Percentiles rank a stretch among this genome's conserved stretches.
Conservation (phyloP, 345 rosid genomes). For the Garcia nutans region DNA sequence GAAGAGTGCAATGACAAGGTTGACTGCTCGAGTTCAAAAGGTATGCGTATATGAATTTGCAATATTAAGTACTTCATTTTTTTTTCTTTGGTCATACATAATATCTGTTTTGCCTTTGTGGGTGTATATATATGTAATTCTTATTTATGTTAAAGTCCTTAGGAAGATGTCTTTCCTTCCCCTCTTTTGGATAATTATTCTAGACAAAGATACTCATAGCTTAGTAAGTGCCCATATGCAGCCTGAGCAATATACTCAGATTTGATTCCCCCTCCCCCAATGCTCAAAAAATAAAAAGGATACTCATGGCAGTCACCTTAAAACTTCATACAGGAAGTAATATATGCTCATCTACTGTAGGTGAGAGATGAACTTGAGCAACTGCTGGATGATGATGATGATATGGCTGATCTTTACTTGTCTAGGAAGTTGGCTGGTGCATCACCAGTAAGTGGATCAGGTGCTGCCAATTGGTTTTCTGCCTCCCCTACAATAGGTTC, state of each 20-base stretch:
- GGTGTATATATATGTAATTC: too few relatives aligned
- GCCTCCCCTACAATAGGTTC: conserved; percentile 91
- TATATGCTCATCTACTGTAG: conserved; percentile 37
- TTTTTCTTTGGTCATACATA: not conserved
- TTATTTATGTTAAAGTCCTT: too few relatives aligned
- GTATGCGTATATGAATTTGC: conserved; percentile 25
- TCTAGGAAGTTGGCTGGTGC: conserved; percentile 77
- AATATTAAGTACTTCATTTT: not conserved
- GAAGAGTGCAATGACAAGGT: conserved; percentile 96
- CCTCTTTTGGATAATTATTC: not conserved
- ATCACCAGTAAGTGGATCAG: conserved; percentile 69
- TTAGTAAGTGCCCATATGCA: too few relatives aligned
- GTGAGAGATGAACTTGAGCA: conserved; percentile 98
- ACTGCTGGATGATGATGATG: conserved; percentile 94
- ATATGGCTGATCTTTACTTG: conserved; percentile 95
- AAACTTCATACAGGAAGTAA: not conserved
- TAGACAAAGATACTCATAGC: not conserved
- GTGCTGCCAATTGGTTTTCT: conserved; percentile 70
- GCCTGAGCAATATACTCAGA: too few relatives aligned
- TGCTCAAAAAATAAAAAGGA: not conserved
- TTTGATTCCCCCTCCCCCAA: too few relatives aligned
- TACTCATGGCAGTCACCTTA: not conserved
- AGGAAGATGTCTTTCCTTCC: too few relatives aligned
- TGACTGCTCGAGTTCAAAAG: conserved; percentile 96
- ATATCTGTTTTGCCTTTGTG: not conserved